Conservation (phyloP, 495 filamentous ascomycete species). For the Amniculicola lignicola region DNA sequence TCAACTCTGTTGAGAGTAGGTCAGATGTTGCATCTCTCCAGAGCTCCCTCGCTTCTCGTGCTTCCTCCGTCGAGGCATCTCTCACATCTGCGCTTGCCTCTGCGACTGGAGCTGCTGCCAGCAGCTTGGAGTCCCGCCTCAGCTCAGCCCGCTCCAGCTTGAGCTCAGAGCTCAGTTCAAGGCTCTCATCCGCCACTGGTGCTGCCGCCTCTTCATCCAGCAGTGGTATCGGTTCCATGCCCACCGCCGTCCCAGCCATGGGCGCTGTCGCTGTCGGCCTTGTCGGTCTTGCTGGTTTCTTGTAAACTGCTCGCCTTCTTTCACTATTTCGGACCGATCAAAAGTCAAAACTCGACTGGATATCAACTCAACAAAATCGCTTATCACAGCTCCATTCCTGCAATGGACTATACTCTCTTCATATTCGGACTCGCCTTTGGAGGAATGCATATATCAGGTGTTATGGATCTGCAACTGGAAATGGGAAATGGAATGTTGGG, state of each 20-base stretch:
- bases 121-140: slow-evolving; percentile 5
- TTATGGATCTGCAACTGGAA: no score
- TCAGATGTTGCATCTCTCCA: background rate
- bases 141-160: background rate
- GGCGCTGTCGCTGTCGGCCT: slow-evolving; percentile 23
- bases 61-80: background rate
- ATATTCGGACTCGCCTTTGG: no score
- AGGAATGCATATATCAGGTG: no score
- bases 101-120: background rate
- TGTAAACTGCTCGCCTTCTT: slow-evolving; percentile 11
- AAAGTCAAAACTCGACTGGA: no score
- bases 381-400: no score
- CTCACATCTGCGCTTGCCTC: background rate
- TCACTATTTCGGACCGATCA: no score
- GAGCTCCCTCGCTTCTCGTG: slow-evolving; percentile 3
- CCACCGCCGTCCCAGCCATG: slow-evolving; percentile 22
- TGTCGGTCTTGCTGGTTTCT: slow-evolving; percentile 25
- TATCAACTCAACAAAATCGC: no score
- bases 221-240: background rate
- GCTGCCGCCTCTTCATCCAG: slow-evolving; percentile 5
- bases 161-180: slow-evolving; percentile 4
- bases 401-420: no score
- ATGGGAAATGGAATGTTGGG: no score
- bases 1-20: background rate
- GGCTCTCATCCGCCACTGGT: slow-evolving; percentile 1